Percentiles rank a stretch among this genome's conserved stretches.
Conservation (phyloP, 2,329 filamentous ascomycete species). For the Magnaporthiopsis incrustans region DNA sequence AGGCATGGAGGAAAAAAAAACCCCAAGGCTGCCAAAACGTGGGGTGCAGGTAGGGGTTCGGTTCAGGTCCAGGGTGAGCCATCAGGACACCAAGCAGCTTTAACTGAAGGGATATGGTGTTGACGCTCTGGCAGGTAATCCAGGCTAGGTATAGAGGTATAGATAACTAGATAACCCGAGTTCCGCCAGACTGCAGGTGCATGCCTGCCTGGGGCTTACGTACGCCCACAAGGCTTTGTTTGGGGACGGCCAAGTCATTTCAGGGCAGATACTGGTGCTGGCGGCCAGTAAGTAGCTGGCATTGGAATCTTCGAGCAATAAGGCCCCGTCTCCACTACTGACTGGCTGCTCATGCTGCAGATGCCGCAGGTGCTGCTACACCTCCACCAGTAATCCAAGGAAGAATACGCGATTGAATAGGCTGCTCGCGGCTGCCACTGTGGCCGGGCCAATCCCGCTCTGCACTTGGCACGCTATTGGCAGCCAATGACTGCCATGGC, state of each 20-base stretch:
- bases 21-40: neutral
- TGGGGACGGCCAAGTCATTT: neutral
- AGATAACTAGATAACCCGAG: too few relatives aligned
- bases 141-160: too few relatives aligned
- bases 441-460: neutral
- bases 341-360: neutral
- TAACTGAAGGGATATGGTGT: neutral
- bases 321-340: neutral
- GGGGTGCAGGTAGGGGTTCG: neutral
- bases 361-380: neutral
- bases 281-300: too few relatives aligned
- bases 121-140: neutral
- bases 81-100: neutral
- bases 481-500: neutral
- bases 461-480: neutral
- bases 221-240: neutral
- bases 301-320: too few relatives aligned
- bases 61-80: too few relatives aligned
- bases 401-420: neutral
- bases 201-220: neutral
- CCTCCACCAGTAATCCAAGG: neutral
- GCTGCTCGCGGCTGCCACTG: neutral
- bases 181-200: neutral
- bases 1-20: neutral
- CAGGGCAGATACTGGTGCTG: too few relatives aligned